Percentiles rank a stretch among this genome's conserved stretches.
phyloP scores from a whole-genome alignment of 495 filamentous ascomycete species.

The Aspergillus asperescens region DNA sequence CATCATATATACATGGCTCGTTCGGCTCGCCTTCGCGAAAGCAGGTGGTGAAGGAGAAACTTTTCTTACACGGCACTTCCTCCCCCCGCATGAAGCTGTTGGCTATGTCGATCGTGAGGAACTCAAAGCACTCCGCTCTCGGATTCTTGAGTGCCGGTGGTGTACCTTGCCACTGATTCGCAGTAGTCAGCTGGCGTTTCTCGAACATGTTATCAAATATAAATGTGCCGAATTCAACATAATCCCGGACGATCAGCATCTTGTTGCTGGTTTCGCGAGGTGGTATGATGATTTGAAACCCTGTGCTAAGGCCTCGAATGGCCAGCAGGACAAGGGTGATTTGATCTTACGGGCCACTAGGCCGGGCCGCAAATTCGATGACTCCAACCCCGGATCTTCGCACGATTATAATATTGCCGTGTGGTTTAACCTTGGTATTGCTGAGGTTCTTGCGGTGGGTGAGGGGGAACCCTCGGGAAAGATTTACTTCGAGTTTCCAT shows the following conservation, averaged over 20 bases:
- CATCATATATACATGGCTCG: constrained; percentile 41
- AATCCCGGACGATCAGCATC: constrained; percentile 14
- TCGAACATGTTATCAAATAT: constrained; percentile 28
- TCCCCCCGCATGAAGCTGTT: constrained; percentile 34
- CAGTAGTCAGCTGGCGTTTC: constrained; percentile 37
- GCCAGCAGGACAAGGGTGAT: constrained; percentile 29
- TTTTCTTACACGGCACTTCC: constrained; percentile 36
- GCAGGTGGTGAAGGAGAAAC: constrained; percentile 26
- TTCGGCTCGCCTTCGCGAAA: constrained; percentile 40
- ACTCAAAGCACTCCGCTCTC: constrained; percentile 27
- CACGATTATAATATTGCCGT: constrained; percentile 24
- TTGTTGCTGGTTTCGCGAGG: constrained; percentile 17
- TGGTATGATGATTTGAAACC: constrained; percentile 19
- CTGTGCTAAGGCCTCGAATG: constrained; percentile 19
- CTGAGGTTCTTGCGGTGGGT: constrained; percentile 28
- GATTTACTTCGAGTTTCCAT: constrained; percentile 30
- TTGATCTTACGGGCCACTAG: constrained; percentile 21
- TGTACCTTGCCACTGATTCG: constrained; percentile 40
- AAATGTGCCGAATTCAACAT: constrained; percentile 28
- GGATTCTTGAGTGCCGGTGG: constrained; percentile 41
- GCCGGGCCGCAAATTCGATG: constrained; percentile 6
- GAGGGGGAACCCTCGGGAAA: constrained; percentile 26
- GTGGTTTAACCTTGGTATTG: constrained; percentile 36
- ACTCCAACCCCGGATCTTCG: constrained; percentile 7
- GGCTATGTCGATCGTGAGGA: constrained; percentile 23